phyloP scores from a whole-genome alignment of 441 rosid species.

The Erodium chrysanthum region DNA sequence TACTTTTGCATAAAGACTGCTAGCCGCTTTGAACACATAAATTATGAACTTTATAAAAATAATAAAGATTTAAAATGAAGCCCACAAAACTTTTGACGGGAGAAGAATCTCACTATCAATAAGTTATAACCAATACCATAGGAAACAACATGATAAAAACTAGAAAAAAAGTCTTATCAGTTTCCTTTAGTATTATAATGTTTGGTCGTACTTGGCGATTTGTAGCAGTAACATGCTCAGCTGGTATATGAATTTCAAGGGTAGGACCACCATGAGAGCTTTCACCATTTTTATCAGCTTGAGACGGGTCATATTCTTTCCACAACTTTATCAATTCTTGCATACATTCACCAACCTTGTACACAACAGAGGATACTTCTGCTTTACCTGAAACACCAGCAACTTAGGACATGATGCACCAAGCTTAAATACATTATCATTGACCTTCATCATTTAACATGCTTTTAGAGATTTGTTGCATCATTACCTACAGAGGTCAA shows the following conservation, averaged over 20 bases:
- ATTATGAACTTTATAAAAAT: background rate
- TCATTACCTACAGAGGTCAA: background rate
- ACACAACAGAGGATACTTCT: conserved; percentile 69
- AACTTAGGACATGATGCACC: conserved; percentile 8
- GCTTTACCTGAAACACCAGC: conserved; percentile 64
- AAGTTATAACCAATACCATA: background rate
- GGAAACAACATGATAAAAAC: conserved; percentile 1
- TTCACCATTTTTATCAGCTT: conserved; percentile 61
- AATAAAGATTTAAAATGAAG: background rate
- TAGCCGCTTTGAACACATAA: background rate
- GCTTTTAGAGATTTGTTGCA: background rate
- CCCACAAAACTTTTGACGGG: background rate
- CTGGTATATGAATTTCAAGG: conserved; percentile 88
- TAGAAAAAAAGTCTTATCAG: conserved; percentile 14
- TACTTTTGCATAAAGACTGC: background rate
- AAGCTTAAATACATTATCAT: conserved; percentile 1
- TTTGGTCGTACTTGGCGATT: conserved; percentile 77
- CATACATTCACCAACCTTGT: conserved; percentile 98
- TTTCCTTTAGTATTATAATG: conserved; percentile 12
- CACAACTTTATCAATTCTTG: conserved; percentile 91
- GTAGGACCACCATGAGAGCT: conserved; percentile 63
- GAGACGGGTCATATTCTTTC: conserved; percentile 70
- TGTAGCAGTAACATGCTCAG: conserved; percentile 96
- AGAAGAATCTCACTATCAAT: background rate
- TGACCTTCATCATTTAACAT: background rate